Evolutionary conservation across 2,329 filamentous ascomycete species (phyloP).

Genomic region (Colletotrichum sidae): DNA sequence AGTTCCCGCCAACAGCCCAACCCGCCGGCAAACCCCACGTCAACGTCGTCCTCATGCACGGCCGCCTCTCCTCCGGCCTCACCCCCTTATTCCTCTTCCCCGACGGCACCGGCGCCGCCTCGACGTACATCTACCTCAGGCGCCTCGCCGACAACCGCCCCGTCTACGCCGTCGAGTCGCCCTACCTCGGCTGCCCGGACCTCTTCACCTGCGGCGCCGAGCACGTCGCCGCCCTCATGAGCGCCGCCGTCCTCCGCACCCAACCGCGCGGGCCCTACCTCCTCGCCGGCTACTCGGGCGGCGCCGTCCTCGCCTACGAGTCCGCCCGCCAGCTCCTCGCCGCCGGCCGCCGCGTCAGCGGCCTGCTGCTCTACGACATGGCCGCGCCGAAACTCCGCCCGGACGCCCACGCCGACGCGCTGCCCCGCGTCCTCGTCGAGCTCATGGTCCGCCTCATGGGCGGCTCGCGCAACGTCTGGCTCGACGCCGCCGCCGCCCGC

Average conservation of each 20-base stretch:
- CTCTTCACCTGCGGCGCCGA: not conserved
- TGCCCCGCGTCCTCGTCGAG: no score
- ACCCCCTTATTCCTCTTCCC: not conserved
- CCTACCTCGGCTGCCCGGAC: slow-evolving; percentile 6
- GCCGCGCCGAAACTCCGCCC: not conserved
- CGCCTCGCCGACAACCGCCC: not conserved
- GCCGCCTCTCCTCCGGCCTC: not conserved
- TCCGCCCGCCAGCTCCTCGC: slow-evolving; percentile 3
- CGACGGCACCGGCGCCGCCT: slow-evolving; percentile 17
- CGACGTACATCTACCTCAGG: slow-evolving; percentile 18
- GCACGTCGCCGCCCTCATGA: slow-evolving; percentile 3
- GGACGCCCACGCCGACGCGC: not conserved
- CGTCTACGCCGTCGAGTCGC: slow-evolving; percentile 18
- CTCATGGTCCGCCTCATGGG: no score
- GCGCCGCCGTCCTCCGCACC: not conserved
- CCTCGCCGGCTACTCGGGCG: slow-evolving; percentile 16
- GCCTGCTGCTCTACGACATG: slow-evolving; percentile 18
- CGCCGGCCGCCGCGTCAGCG: not conserved
- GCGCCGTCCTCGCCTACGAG: slow-evolving; percentile 12
- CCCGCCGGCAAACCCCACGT: not conserved
- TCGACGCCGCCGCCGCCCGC: no score
- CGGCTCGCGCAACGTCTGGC: no score
- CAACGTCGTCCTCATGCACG: not conserved
- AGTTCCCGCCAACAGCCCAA: no score
- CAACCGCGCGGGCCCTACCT: not conserved